These are phyloP conservation scores for Fusarium sp. DNA, from an alignment of 2,329 filamentous ascomycete species.

Conservation along the genomic window DNA sequence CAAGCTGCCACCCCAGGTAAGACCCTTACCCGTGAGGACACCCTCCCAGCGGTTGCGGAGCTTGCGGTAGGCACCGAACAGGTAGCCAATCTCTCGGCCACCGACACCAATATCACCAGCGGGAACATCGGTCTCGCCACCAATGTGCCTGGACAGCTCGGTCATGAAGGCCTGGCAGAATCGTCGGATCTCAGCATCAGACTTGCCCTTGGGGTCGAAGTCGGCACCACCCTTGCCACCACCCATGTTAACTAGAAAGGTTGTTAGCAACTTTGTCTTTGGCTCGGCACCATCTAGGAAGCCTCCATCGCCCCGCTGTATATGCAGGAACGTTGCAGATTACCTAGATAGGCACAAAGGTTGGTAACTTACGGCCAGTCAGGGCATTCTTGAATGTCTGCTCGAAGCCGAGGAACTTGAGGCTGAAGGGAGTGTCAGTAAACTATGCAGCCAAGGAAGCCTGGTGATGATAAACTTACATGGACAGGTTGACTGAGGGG, in stretches of 20 bases:
- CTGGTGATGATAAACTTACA: constrained; percentile 52
- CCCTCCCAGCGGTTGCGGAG: constrained; percentile 94
- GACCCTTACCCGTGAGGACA: constrained; percentile 95
- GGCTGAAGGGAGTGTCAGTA: constrained; percentile 47
- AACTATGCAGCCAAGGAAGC: neutral
- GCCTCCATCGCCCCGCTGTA: constrained; percentile 18
- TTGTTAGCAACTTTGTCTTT: constrained; percentile 27
- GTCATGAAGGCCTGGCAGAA: constrained; percentile 98
- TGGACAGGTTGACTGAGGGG: constrained; percentile 83
- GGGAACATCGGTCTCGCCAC: constrained; percentile 94
- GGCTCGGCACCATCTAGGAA: neutral
- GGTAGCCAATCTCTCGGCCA: constrained; percentile 90
- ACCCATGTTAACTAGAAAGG: constrained; percentile 73
- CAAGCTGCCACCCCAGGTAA: constrained; percentile 90
- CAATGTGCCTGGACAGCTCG: constrained; percentile 95
- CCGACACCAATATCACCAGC: constrained; percentile 97
- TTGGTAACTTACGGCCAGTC: constrained; percentile 79
- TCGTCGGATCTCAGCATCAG: constrained; percentile 94
- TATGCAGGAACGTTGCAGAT: constrained; percentile 23
- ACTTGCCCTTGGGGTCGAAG: constrained; percentile 99
- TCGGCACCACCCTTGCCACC: constrained; percentile 98
- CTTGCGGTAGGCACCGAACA: constrained; percentile 94
- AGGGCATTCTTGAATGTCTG: constrained; percentile 99
- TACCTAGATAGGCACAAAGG: neutral
- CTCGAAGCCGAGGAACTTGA: constrained; percentile 99